A percentile compares a stretch with the other conserved stretches of the same genome.
Evolutionary conservation across 2,329 filamentous ascomycete species (phyloP).

Genomic region (Talaromyces funiculosus): DNA sequence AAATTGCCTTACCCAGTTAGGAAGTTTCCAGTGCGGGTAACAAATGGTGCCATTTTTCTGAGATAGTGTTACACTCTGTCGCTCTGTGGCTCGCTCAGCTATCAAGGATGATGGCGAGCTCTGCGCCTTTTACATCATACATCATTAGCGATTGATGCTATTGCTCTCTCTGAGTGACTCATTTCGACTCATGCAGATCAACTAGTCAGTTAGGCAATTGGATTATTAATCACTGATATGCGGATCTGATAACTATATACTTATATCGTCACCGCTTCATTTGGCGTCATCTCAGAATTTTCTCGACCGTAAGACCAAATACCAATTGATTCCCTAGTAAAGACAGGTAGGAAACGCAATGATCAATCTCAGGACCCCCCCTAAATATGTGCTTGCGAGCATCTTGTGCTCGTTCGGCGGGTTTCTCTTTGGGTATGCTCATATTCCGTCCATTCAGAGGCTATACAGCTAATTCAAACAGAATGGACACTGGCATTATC

Average conservation of each 20-base stretch:
- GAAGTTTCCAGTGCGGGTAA: background rate
- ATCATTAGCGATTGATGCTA: background rate
- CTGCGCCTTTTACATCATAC: background rate
- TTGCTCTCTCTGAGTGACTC: background rate
- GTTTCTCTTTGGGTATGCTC: conserved; percentile 16
- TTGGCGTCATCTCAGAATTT: background rate
- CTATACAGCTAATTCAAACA: background rate
- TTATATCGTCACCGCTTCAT: background rate
- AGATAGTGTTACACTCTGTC: background rate
- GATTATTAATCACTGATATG: background rate
- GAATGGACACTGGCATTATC: conserved; percentile 50
- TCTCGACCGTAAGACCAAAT: background rate
- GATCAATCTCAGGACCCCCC: background rate
- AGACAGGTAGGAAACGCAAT: background rate
- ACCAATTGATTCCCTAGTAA: background rate
- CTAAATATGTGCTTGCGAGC: conserved; percentile 18
- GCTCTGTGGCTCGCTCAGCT: no score
- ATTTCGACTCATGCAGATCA: background rate
- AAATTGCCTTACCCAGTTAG: background rate
- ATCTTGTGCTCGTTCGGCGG: conserved; percentile 18
- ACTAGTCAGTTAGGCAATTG: no score
- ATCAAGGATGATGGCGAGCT: no score
- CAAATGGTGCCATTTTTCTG: background rate
- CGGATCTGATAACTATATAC: background rate
- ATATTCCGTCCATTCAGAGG: background rate